These are phyloP conservation scores for Tuber magnatum DNA, from an alignment of 495 filamentous ascomycete genomes.

Conservation along the genomic window DNA sequence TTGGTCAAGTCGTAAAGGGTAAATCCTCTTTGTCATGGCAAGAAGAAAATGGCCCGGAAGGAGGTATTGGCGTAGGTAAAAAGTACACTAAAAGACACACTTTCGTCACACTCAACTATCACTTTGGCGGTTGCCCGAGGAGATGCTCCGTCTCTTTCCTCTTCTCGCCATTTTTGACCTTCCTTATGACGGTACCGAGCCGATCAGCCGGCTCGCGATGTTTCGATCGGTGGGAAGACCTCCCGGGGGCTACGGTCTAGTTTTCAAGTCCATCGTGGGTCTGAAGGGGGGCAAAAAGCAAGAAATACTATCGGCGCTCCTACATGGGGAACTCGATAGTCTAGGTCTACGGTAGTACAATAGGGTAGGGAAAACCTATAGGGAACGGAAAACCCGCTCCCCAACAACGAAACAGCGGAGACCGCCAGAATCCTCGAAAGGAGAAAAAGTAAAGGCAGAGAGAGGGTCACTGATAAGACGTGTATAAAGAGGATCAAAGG, in stretches of 20 bases:
- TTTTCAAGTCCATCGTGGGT: background rate
- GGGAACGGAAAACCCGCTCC: background rate
- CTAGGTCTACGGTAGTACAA: too few species aligned
- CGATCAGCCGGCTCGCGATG: background rate
- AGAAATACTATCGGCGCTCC: background rate
- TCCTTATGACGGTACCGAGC: background rate
- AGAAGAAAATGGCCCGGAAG: constrained; percentile 5
- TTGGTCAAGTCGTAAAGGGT: background rate
- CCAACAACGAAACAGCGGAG: background rate
- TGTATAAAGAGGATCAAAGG: background rate
- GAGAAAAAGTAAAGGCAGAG: background rate
- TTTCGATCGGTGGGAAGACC: background rate
- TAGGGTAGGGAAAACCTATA: background rate
- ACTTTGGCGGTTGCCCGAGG: background rate
- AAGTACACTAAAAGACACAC: background rate
- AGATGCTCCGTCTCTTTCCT: background rate
- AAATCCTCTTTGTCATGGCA: background rate
- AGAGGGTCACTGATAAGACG: background rate
- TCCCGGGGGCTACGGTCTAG: background rate
- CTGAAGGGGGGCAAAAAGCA: background rate
- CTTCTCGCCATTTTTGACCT: background rate
- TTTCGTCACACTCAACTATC: background rate
- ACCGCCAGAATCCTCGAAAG: background rate
- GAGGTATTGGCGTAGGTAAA: constrained; percentile 1
- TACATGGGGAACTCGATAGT: background rate